A percentile compares a stretch with the other conserved stretches of the same genome.
Evolutionary conservation across 495 filamentous ascomycete species (phyloP).

Genomic region (Tricharina praecox): DNA sequence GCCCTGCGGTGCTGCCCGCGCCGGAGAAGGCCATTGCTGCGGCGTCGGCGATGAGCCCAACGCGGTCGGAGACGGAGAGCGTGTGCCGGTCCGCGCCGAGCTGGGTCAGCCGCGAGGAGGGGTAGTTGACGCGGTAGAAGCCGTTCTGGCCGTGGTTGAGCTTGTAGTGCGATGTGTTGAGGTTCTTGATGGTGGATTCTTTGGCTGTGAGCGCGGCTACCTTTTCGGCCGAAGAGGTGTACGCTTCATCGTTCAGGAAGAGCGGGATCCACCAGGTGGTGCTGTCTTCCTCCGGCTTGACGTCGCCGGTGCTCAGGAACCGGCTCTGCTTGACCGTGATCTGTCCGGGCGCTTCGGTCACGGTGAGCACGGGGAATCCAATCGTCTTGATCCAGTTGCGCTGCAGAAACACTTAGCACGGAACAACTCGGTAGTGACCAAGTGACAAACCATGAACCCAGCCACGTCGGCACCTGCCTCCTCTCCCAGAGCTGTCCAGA

Average conservation of each 20-base stretch:
- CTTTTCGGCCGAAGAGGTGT: slow-evolving; percentile 32
- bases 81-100: slow-evolving; percentile 57
- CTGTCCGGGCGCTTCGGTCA: slow-evolving; percentile 65
- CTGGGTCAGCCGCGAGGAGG: slow-evolving; percentile 55
- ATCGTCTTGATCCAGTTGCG: slow-evolving; percentile 85
- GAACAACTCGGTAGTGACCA: too few species aligned
- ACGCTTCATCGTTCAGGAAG: slow-evolving; percentile 47
- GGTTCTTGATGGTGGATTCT: slow-evolving; percentile 49
- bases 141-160: slow-evolving; percentile 74
- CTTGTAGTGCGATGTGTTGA: slow-evolving; percentile 78
- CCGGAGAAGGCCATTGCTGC: slow-evolving; percentile 78
- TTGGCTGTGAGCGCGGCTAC: slow-evolving; percentile 52
- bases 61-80: slow-evolving; percentile 72
- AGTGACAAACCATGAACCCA: slow-evolving; percentile 70
- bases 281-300: slow-evolving; percentile 63
- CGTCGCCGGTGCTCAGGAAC: slow-evolving; percentile 80
- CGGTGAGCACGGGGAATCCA: slow-evolving; percentile 76
- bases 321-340: slow-evolving; percentile 69
- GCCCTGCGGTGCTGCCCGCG: slow-evolving; percentile 55
- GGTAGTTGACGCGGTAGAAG: slow-evolving; percentile 88
- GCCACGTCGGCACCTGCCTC: slow-evolving; percentile 79
- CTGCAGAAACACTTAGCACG: too few species aligned
- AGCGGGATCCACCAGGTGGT: slow-evolving; percentile 96
- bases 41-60: slow-evolving; percentile 80
- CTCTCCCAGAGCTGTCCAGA: slow-evolving; percentile 81